phyloP scores from a whole-genome alignment of 2,329 filamentous ascomycete genomes.

The Nemania sp. region DNA sequence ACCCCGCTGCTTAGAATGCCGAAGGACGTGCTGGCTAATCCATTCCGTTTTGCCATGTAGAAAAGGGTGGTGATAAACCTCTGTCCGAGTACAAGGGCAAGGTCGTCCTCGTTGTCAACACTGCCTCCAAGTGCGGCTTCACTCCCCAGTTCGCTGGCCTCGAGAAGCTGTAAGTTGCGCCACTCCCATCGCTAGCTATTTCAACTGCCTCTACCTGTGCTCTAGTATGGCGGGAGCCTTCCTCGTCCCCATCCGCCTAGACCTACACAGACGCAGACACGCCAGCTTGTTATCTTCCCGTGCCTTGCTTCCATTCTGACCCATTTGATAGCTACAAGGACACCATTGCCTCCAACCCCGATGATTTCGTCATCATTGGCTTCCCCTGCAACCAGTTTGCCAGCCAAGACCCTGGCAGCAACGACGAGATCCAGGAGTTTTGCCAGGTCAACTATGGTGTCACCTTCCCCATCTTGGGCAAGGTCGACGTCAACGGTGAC shows the following conservation, averaged over 20 bases:
- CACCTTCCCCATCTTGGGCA: conserved; percentile 86
- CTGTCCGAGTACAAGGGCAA: conserved; percentile 81
- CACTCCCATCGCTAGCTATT: background rate
- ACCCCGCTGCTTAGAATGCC: background rate
- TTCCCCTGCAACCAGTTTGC: conserved; percentile 99
- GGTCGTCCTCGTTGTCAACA: conserved; percentile 95
- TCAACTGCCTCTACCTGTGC: background rate
- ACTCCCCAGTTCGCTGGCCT: conserved; percentile 92
- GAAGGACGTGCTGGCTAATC: conserved; percentile 17
- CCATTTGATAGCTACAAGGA: conserved; percentile 60
- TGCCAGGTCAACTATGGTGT: conserved; percentile 96
- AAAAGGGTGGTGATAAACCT: conserved; percentile 73
- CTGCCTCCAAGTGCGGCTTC: conserved; percentile 98
- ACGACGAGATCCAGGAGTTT: conserved; percentile 81
- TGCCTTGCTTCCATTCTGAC: conserved; percentile 1
- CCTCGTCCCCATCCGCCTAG: background rate
- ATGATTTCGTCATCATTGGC: conserved; percentile 85
- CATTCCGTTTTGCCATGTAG: conserved; percentile 47
- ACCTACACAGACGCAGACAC: background rate
- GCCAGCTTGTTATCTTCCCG: no score
- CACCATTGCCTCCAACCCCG: conserved; percentile 68
- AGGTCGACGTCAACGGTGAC: conserved; percentile 92
- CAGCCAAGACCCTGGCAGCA: conserved; percentile 80
- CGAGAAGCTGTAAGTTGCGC: conserved; percentile 69
- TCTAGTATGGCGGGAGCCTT: background rate